Evolutionary conservation across 768 basidiomycete species (phyloP).

Genomic region (Leccinellum rugosiceps): DNA sequence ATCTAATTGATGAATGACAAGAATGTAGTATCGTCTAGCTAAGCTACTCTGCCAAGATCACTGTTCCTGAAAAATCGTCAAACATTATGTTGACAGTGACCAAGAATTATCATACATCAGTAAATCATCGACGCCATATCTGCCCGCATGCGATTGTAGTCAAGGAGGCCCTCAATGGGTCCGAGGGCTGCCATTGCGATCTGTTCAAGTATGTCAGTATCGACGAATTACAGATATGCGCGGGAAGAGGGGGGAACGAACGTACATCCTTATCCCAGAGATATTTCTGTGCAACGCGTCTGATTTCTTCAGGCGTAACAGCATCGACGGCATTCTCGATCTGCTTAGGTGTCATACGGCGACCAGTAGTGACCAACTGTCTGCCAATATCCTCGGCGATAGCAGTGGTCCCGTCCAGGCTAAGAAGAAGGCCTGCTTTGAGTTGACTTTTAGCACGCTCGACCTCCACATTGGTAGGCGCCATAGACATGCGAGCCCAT

Average conservation of each 20-base stretch:
- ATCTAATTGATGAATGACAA: slow-evolving; percentile 20
- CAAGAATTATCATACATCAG: slow-evolving; percentile 33
- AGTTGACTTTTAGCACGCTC: slow-evolving; percentile 98
- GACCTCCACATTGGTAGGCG: slow-evolving; percentile 81
- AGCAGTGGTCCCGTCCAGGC: slow-evolving; percentile 93
- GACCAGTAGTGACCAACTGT: slow-evolving; percentile 92
- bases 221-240: slow-evolving; percentile 1
- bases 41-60: slow-evolving; percentile 14
- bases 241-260: slow-evolving; percentile 24
- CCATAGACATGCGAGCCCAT: slow-evolving; percentile 93
- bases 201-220: slow-evolving; percentile 34
- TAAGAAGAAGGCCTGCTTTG: slow-evolving; percentile 88
- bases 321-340: slow-evolving; percentile 92
- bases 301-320: slow-evolving; percentile 84
- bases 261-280: slow-evolving; percentile 92
- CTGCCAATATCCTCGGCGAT: slow-evolving; percentile 98
- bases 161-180: slow-evolving; percentile 85
- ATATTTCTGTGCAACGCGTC: slow-evolving; percentile 93
- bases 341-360: slow-evolving; percentile 85
- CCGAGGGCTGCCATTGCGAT: slow-evolving; percentile 88
- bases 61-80: neutral
- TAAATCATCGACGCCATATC: slow-evolving; percentile 81
- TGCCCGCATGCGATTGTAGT: slow-evolving; percentile 86
- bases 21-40: slow-evolving; percentile 19
- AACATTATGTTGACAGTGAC: neutral